These are phyloP conservation scores for Cantharellus anzutake DNA, from an alignment of 768 basidiomycete genomes.

Conservation along the genomic window DNA sequence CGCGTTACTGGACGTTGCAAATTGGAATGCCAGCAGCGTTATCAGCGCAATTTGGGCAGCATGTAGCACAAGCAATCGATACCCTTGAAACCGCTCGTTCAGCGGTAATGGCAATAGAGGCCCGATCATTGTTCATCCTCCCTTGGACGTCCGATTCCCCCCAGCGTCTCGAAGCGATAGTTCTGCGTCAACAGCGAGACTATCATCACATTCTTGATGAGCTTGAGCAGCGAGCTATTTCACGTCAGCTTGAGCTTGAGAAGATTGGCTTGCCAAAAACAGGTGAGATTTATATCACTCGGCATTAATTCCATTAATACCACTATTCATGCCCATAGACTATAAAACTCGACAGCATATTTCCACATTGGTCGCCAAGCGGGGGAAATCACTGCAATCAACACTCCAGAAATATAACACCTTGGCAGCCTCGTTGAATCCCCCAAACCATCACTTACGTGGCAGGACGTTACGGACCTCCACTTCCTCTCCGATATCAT, in stretches of 20 bases:
- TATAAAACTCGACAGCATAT: not conserved
- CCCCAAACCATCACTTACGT: not conserved
- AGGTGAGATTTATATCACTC: not conserved
- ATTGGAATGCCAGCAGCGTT: no score
- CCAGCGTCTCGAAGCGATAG: no score
- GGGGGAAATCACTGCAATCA: not conserved
- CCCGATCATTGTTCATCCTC: no score
- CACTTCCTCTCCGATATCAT: not conserved
- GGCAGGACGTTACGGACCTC: not conserved
- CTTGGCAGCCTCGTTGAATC: not conserved
- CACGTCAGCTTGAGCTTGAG: constrained; percentile 2
- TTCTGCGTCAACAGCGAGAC: no score
- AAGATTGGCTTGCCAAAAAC: not conserved
- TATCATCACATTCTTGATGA: not conserved
- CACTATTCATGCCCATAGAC: not conserved
- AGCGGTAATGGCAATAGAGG: no score
- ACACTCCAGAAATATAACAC: not conserved
- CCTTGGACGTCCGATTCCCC: no score
- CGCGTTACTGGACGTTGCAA: no score
- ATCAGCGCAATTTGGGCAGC: no score
- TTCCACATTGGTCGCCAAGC: not conserved
- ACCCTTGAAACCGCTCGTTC: no score
- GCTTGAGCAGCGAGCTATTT: constrained; percentile 1
- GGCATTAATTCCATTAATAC: not conserved
- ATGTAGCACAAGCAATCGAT: no score